Percentiles rank a stretch among this genome's conserved stretches.
These are phyloP conservation scores for Odontarrhena argentea DNA, from an alignment of 345 rosid species.

Conservation along the genomic window DNA sequence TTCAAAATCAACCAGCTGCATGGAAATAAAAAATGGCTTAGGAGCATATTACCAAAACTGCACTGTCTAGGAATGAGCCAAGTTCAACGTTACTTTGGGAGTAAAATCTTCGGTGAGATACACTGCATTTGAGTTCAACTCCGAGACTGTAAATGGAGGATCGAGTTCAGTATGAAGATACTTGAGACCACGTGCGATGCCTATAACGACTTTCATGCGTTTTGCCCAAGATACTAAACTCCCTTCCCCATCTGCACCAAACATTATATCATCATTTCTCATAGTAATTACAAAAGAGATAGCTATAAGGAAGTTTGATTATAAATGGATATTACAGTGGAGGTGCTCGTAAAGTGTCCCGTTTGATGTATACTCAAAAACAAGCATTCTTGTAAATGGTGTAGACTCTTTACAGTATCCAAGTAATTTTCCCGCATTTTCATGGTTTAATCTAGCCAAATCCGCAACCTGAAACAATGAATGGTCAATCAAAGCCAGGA, in stretches of 20 bases:
- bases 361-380: slow-evolving; percentile 93
- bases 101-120: slow-evolving; percentile 95
- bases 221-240: slow-evolving; percentile 83
- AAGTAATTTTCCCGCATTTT: slow-evolving; percentile 74
- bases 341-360: slow-evolving; percentile 95
- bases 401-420: slow-evolving; percentile 82
- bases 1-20: slow-evolving; percentile 93
- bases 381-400: slow-evolving; percentile 94
- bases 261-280: background rate
- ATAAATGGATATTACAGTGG: slow-evolving; percentile 64
- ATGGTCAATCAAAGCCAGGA: background rate
- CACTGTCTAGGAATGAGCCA: background rate
- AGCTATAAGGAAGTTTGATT: slow-evolving; percentile 29
- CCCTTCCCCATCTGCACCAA: slow-evolving; percentile 85
- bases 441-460: slow-evolving; percentile 88
- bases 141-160: slow-evolving; percentile 88
- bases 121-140: slow-evolving; percentile 81
- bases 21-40: background rate
- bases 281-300: slow-evolving; percentile 2
- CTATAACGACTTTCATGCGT: slow-evolving; percentile 83
- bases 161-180: slow-evolving; percentile 81
- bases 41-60: background rate
- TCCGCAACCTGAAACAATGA: slow-evolving; percentile 75
- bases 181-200: slow-evolving; percentile 83
- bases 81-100: slow-evolving; percentile 64